Evolutionary conservation across 2,329 filamentous ascomycete genomes (phyloP), one percentile per base, ranked within the genome.

Genomic region (Fusarium austroafricanum): DNA sequence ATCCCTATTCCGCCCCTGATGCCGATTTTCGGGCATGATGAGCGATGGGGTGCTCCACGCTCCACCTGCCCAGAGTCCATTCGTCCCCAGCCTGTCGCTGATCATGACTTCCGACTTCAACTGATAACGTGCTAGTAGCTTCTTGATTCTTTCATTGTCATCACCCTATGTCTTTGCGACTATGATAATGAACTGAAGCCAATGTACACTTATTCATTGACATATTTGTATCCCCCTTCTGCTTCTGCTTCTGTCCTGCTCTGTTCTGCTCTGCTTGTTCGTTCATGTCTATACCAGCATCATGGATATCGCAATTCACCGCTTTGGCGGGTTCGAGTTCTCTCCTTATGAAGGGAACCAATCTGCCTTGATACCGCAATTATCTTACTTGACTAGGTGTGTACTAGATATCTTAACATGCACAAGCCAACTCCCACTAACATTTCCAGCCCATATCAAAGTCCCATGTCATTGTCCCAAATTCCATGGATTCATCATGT

Each of bases 401-500:
- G 71, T 64, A 47, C 47, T 38, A 28, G 8, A 10, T 29, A 29
- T 28, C 33, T 21, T 18, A 33, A 43, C 35, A 46, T 18, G 15
- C 35, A 29, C 12, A 29, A 21, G 26, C 23, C 5, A 39, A 10
- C 44, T 40, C 10, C 31, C 40, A 28, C 49, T 68, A 51, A 62
- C 45, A 21, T 47, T 31, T 37, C 33, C 28, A 73, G 70, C 38
- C 23, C 54, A 23, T 55, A 39, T 50, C 63, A 66, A 38, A 65
- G 51, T 55, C 44, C 67, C 42, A 50, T 53, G 50, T 50, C 61
- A 17, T 54, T 71, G 28, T 52, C 71, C 42, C 64, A 70, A 28
- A 50, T 76, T 12, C 60, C 76, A 71, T 84, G 83, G 82, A 77
- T 83, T 54, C 71, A 75, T 56, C 40, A 76, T 21, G 69, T 80